Evolutionary conservation across 345 rosid species (phyloP), one percentile per base, ranked within the genome.

Genomic region (Stellera chamaejasme): DNA sequence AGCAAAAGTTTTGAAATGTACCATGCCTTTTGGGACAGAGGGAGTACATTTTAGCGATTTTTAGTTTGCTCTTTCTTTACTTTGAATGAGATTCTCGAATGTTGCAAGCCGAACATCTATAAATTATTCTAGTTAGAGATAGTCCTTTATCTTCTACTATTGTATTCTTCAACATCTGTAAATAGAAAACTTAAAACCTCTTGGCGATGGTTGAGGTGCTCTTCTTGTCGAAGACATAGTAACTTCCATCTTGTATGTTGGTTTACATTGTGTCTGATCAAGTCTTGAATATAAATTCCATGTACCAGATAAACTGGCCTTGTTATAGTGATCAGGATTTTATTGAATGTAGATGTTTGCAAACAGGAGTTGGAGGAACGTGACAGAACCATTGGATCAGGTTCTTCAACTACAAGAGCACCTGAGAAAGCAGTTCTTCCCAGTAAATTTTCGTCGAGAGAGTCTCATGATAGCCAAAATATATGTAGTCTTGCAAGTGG

Each of bases 311-410:
- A 56, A 13, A 62, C 62, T 74, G 56, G 61, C 52, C 47, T 61
- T 26, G 56, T 39, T 59, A 43, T 68, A 62, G 68, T 62, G 68
- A 62, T 48, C 63, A 48, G 42, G 70, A 71, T 70, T 47, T 60
- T 82, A 58, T 69, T 61, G 54, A 19, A 48, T 76, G 82, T 76
- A 81, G 95, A 81, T 72, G 45, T 54, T 56, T 64, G 72, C 69
- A 70, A 64, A 56, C 32, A 52, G 69, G 76, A 69, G 68, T 54
- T 60, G 36, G 53, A 58, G 48, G 62, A 58, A 55, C 61, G 51
- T 56, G 62, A 45, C 50, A 51, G 62, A 50, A 55, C 28, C 23
- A 43, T 47, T 46, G 72, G 41, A 46, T 72, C 62, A 16, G 56
- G 41, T 53, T 50, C 61, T 48, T 72, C 56, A 55, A 41, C 71